A percentile compares a stretch with the other conserved stretches of the same genome.
Evolutionary conservation across 2,329 filamentous ascomycete species (phyloP).

Genomic region (Talaromyces albobiverticillius): DNA sequence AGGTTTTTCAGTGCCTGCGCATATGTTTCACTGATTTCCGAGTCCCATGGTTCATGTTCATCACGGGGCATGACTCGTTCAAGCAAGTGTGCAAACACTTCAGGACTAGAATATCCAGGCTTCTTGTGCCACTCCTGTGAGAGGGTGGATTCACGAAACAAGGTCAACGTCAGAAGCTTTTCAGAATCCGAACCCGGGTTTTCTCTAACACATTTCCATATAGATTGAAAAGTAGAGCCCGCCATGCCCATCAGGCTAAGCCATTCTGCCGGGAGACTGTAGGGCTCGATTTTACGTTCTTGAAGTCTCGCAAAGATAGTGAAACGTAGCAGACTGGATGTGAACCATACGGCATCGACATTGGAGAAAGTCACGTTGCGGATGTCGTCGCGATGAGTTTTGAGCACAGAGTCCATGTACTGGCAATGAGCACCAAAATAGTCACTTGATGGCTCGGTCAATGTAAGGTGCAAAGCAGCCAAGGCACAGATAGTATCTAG

Average conservation of each 20-base stretch:
- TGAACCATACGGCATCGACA: slow-evolving; percentile 13
- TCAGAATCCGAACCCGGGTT: slow-evolving; percentile 5
- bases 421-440: slow-evolving; percentile 6
- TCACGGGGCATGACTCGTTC: slow-evolving; percentile 6
- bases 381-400: slow-evolving; percentile 11
- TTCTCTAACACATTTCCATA: background rate
- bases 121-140: background rate
- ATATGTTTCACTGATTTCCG: slow-evolving; percentile 6
- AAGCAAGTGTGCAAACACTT: slow-evolving; percentile 3
- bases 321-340: slow-evolving; percentile 11
- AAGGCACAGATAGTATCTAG: slow-evolving; percentile 11
- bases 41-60: slow-evolving; percentile 8
- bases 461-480: slow-evolving; percentile 9
- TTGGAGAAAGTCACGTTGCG: slow-evolving; percentile 3
- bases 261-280: slow-evolving; percentile 10
- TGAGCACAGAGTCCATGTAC: slow-evolving; percentile 10
- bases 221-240: background rate
- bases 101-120: background rate
- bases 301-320: slow-evolving; percentile 8
- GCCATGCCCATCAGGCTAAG: slow-evolving; percentile 4
- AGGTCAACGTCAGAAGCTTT: background rate
- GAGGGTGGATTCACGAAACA: slow-evolving; percentile 2
- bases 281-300: slow-evolving; percentile 5
- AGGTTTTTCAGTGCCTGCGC: background rate
- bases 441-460: slow-evolving; percentile 5